Evolutionary conservation across 345 rosid genomes (phyloP).

Genomic region (Orychophragmus violaceus): DNA sequence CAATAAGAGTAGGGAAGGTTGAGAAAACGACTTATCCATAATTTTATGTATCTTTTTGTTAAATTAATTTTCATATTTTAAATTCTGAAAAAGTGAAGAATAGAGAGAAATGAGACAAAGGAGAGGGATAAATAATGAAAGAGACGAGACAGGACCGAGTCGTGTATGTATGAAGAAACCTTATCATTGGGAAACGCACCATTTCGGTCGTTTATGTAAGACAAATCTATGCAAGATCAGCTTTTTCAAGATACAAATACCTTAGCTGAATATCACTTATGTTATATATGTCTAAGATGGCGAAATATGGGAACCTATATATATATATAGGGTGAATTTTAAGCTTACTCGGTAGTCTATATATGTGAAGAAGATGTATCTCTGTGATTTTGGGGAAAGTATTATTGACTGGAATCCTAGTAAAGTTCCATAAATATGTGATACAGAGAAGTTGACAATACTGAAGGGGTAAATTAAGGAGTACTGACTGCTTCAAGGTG

Average conservation of each 20-base stretch:
- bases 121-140: slow-evolving; percentile 21
- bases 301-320: background rate
- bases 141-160: slow-evolving; percentile 23
- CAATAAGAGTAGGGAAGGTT: slow-evolving; percentile 10
- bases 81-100: slow-evolving; percentile 15
- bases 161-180: slow-evolving; percentile 19
- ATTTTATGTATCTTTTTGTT: background rate
- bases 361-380: too few relatives aligned
- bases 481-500: background rate
- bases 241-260: background rate
- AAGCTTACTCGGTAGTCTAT: background rate
- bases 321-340: background rate
- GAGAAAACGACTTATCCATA: slow-evolving; percentile 14
- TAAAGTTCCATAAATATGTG: background rate
- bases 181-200: slow-evolving; percentile 25
- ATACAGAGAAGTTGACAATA: too few relatives aligned
- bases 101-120: slow-evolving; percentile 20
- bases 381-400: background rate
- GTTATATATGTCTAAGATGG: slow-evolving; percentile 11
- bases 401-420: background rate
- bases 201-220: slow-evolving; percentile 16
- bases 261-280: background rate
- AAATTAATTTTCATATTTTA: background rate
- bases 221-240: slow-evolving; percentile 11
- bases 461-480: too few relatives aligned